Evolutionary conservation across 164 flowering plant genomes (phyloP), one percentile per base, ranked within the genome.

Genomic region (Piper longum): DNA sequence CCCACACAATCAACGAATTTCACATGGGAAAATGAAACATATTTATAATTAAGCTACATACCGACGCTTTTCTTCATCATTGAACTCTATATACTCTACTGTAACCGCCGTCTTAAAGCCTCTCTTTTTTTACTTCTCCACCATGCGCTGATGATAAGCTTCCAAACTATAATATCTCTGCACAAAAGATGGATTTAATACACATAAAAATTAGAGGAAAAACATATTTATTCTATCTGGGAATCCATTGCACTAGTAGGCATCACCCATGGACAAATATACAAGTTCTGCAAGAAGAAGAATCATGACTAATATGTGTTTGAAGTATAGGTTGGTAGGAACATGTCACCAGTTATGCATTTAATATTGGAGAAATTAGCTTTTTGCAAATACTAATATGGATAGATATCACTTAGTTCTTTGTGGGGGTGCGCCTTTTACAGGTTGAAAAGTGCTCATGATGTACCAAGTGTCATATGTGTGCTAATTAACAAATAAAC

Each of bases 1-100:
- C 36, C 36, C 36, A 26, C 36, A 26, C 36, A 26, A 26, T 26
- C 36, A 26, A 1, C 36, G 36, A 26, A 0, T 26, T 26, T 26
- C 36, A 26, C 36, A 26, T 17, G 56, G 56, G n/a, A n/a, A 16
- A 61, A 4, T 43, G 14, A 19, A 19, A 12, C 7, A 39, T 9
- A 39, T 7, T 17, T 54, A 36, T 56, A 11, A 52, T 5, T 19
- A 56, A 52, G 54, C 9, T 48, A 75, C 82, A 71, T 81, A 93
- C 96, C 99, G 73, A 3, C 97, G 85, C 60, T 82, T 85, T 76
- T 88, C 99, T 80, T 93, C 99, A 74, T 93, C 99, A 78, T 93
- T 72, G 72, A 93, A 93, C 26, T 88, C 79, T 54, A 83, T 83
- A 39, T 89, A 90, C 63, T 90, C 97, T 43, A 69, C 54, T 52